phyloP scores from a whole-genome alignment of 2,329 filamentous ascomycete species.

The Fusarium longipes region DNA sequence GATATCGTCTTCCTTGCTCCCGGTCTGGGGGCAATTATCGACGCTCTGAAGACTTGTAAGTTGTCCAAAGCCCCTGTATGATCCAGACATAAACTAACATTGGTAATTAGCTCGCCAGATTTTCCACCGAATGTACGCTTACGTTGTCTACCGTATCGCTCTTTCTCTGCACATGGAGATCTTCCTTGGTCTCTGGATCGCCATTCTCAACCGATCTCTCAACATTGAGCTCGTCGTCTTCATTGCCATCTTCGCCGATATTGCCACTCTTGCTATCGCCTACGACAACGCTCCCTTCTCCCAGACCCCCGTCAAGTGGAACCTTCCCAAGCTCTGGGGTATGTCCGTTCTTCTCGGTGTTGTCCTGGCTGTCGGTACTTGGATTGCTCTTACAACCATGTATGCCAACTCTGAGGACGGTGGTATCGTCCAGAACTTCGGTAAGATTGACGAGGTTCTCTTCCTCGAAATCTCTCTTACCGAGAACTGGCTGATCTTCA shows the following conservation, averaged over 20 bases:
- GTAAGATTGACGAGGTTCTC: constrained; percentile 82
- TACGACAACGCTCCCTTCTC: constrained; percentile 94
- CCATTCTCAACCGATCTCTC: constrained; percentile 83
- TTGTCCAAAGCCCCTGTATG: too few relatives aligned
- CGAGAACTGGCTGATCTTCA: constrained; percentile 97
- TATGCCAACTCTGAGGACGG: constrained; percentile 74
- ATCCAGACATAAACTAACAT: too few relatives aligned
- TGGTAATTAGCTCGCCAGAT: constrained; percentile 74
- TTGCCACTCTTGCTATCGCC: constrained; percentile 90
- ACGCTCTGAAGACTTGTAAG: constrained; percentile 82
- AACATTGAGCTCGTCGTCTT: constrained; percentile 92
- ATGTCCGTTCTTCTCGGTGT: constrained; percentile 88
- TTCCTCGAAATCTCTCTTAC: constrained; percentile 92
- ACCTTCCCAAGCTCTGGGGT: constrained; percentile 92
- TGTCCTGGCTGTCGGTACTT: constrained; percentile 84
- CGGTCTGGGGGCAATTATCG: constrained; percentile 91
- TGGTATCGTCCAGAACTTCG: constrained; percentile 91
- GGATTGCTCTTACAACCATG: constrained; percentile 91
- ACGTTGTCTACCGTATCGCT: constrained; percentile 95
- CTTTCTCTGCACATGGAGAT: constrained; percentile 91
- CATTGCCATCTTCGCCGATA: constrained; percentile 93
- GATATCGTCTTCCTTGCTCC: constrained; percentile 95
- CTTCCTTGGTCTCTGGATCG: constrained; percentile 92
- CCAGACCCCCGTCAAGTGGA: constrained; percentile 91
- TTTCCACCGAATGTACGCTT: constrained; percentile 97